These are phyloP conservation scores for Geotrichum armillariae DNA, from an alignment of 1,139 yeast genomes.

Conservation along the genomic window DNA sequence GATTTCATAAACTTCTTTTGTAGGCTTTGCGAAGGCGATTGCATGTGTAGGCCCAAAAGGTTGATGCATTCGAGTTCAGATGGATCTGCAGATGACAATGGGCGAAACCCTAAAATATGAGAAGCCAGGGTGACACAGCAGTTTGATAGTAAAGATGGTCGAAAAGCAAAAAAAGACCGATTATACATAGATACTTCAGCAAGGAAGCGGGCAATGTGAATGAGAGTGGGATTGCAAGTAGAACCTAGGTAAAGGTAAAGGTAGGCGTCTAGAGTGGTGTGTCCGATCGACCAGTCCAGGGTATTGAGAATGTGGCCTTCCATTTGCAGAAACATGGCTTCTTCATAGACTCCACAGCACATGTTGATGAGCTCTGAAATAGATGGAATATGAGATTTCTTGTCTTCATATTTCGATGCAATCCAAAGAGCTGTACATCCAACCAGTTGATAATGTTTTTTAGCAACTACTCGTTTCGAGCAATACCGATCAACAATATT, in stretches of 20 bases:
- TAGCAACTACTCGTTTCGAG: constrained; percentile 86
- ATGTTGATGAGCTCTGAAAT: constrained; percentile 70
- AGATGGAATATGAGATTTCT: constrained; percentile 83
- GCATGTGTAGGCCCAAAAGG: constrained; percentile 39
- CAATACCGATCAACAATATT: constrained; percentile 89
- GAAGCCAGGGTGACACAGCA: constrained; percentile 77
- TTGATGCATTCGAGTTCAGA: constrained; percentile 21
- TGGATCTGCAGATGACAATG: constrained; percentile 12
- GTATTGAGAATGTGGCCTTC: constrained; percentile 88
- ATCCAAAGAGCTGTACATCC: constrained; percentile 96
- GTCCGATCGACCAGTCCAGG: constrained; percentile 79
- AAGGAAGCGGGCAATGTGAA: constrained; percentile 55
- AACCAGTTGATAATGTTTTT: constrained; percentile 87
- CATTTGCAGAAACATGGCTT: constrained; percentile 93
- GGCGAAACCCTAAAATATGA: constrained; percentile 49
- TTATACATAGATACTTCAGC: constrained; percentile 80
- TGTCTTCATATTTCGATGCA: constrained; percentile 93
- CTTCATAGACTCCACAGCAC: constrained; percentile 85
- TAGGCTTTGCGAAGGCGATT: constrained; percentile 40
- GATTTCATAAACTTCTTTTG: constrained; percentile 40
- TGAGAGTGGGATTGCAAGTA: constrained; percentile 30
- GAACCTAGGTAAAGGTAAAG: constrained; percentile 35
- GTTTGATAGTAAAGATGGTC: constrained; percentile 63
- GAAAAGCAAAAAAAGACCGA: constrained; percentile 60
- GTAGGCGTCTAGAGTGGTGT: constrained; percentile 48